Evolutionary conservation across 2,329 filamentous ascomycete species (phyloP).

Genomic region (Diaporthe sp.): DNA sequence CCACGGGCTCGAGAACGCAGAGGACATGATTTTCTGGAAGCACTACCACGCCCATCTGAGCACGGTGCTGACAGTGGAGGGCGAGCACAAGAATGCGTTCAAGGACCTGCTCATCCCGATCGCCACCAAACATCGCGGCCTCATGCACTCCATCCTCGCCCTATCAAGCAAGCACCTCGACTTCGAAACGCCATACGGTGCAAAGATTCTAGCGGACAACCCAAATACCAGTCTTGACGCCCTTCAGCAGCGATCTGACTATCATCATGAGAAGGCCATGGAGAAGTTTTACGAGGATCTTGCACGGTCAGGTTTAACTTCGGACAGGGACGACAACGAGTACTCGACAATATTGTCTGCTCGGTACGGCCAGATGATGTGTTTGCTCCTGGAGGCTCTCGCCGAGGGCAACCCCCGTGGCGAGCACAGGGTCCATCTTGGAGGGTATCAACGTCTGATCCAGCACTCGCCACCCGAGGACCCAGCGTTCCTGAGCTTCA

Average conservation of each 20-base stretch:
- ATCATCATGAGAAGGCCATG: constrained; percentile 66
- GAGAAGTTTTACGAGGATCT: constrained; percentile 62
- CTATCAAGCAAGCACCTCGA: constrained; percentile 83
- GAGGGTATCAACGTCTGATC: constrained; percentile 80
- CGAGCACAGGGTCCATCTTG: constrained; percentile 83
- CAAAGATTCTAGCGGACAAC: constrained; percentile 61
- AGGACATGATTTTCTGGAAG: constrained; percentile 84
- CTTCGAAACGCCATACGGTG: constrained; percentile 65
- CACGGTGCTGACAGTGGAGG: constrained; percentile 83
- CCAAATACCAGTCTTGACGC: constrained; percentile 57
- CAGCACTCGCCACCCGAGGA: constrained; percentile 68
- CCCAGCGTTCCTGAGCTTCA: constrained; percentile 71
- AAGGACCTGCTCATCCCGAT: constrained; percentile 85
- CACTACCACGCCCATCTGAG: constrained; percentile 86
- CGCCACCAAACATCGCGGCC: constrained; percentile 79
- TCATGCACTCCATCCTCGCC: constrained; percentile 92
- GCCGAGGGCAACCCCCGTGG: constrained; percentile 68
- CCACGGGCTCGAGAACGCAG: constrained; percentile 81
- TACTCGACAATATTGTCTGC: constrained; percentile 62
- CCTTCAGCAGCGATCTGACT: constrained; percentile 62
- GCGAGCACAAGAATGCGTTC: constrained; percentile 85
- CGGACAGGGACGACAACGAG: constrained; percentile 55
- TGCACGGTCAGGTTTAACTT: constrained; percentile 43
- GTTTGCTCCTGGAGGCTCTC: constrained; percentile 67
- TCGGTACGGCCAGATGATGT: constrained; percentile 72